Conservation (phyloP, 352 stramenopile species). For the Pythium biforme region DNA sequence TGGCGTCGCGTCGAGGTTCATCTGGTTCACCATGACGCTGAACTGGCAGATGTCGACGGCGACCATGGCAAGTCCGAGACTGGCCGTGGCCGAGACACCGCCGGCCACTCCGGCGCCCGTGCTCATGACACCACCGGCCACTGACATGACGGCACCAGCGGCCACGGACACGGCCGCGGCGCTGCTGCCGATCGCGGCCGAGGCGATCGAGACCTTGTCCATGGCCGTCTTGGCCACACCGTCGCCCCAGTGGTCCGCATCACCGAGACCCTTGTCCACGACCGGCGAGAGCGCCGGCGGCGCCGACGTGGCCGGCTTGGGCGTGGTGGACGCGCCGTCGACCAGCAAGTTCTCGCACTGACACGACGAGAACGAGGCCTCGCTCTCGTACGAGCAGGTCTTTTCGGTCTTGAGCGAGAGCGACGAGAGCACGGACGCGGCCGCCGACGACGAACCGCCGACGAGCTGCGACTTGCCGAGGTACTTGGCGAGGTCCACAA, state of each 20-base stretch:
- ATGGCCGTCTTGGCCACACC: slow-evolving; percentile 52
- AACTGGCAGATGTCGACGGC: slow-evolving; percentile 81
- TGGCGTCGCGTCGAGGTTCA: slow-evolving; percentile 76
- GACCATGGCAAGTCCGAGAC: slow-evolving; percentile 65
- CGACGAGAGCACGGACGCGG: slow-evolving; percentile 34
- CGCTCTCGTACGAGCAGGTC: slow-evolving; percentile 56
- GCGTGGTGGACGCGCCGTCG: slow-evolving; percentile 9
- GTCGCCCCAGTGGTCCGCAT: slow-evolving; percentile 67
- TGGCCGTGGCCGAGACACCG: slow-evolving; percentile 55
- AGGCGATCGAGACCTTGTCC: slow-evolving; percentile 67
- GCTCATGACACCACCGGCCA: slow-evolving; percentile 56
- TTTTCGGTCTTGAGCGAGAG: slow-evolving; percentile 51
- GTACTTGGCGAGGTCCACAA: slow-evolving; percentile 54
- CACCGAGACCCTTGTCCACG: slow-evolving; percentile 56
- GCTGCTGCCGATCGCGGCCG: slow-evolving; percentile 49
- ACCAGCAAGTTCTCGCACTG: slow-evolving; percentile 52
- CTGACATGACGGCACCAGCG: slow-evolving; percentile 56
- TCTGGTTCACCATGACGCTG: slow-evolving; percentile 81
- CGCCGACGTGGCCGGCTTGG: slow-evolving; percentile 13
- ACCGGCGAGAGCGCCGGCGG: slow-evolving; percentile 18
- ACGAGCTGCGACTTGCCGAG: slow-evolving; percentile 37
- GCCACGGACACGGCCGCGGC: slow-evolving; percentile 64
- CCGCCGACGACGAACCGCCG: slow-evolving; percentile 30
- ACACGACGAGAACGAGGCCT: slow-evolving; percentile 55
- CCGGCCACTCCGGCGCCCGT: slow-evolving; percentile 55